These are phyloP conservation scores for Corrigiola litoralis DNA, from an alignment of 179 eudicot species.

Conservation along the genomic window DNA sequence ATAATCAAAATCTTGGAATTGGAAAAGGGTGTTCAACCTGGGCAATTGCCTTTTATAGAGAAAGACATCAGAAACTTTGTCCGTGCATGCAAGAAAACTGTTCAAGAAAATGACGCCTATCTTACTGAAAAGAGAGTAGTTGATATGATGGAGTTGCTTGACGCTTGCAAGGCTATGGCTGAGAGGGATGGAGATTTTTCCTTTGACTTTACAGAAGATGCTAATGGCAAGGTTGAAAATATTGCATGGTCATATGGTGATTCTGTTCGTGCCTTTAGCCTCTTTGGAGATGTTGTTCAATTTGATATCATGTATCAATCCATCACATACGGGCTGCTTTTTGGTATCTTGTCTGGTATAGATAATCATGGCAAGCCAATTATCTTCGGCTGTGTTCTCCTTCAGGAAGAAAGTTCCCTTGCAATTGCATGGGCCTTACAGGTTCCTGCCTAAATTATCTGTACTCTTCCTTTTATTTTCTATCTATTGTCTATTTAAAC, in stretches of 20 bases:
- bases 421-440: constrained; percentile 58
- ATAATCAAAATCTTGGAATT: constrained; percentile 61
- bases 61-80: constrained; percentile 75
- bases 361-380: constrained; percentile 52
- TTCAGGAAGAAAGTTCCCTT: constrained; percentile 53
- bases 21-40: constrained; percentile 66
- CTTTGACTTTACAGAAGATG: constrained; percentile 22
- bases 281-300: constrained; percentile 56
- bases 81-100: constrained; percentile 46
- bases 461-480: neutral
- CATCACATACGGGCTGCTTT: constrained; percentile 42
- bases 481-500: neutral
- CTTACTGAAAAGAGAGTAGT: constrained; percentile 21
- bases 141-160: constrained; percentile 22
- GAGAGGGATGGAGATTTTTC: constrained; percentile 22
- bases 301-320: constrained; percentile 61
- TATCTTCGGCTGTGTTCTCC: constrained; percentile 51
- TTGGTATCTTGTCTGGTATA: constrained; percentile 61
- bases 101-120: constrained; percentile 17
- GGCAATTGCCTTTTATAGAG: constrained; percentile 69
- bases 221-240: constrained; percentile 23
- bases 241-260: constrained; percentile 30
- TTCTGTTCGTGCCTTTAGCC: constrained; percentile 32
- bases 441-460: constrained; percentile 14
- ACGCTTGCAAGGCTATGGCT: constrained; percentile 23